Base-by-base conservation (phyloP, 1,284 basidiomycete species). In the Melanopsichium pennsylvanicum region DNA sequence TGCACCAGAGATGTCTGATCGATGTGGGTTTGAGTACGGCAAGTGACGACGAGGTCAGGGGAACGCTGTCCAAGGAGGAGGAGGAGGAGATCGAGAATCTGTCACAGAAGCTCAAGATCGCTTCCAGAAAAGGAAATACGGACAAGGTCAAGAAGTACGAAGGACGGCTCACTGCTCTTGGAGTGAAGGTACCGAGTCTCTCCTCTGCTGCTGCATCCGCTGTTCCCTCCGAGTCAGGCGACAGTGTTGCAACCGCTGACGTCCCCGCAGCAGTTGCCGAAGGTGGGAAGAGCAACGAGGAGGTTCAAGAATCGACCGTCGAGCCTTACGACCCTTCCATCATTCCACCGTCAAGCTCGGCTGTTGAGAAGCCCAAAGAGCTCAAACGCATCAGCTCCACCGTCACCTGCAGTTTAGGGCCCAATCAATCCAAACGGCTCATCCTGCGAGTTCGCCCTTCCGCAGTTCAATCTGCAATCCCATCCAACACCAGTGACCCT, bases 21-120 rank as follows among this genome's bases (percentile, higher is more conserved):
- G 62, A 70, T 27, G 68, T 70, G 0, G 62, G 57, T 15, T 33
- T 70, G 16, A 54, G 54, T 19, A 60, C 51, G 26, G 57, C 70
- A n/a, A 56, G 47, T 27, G 77, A 78, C 22, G 59, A 74, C 12
- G 82, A 83, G 44, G 78, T 81, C 22, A 48, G 62, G 19, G 81
- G 82, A 27, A 81, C 81, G 3, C 72, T 84, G 48, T 81, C 81
- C n/a, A 82, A 82, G 51, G 80, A 77, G 22, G 84, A 85, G 50
- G 84, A 85, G 63, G 84, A 85, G 59, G 84, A 85, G 72, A 80
- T 84, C 4, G 84, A 85, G 75, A 82, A 77, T 34, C 69, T 85
- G 43, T 75, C 83, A 25, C 84, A 85, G 60, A 85, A 85, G 75
- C 79, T 85, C 59, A 85, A 85, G 76, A 84, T 85, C 41, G 84